A percentile compares a stretch with the other conserved stretches of the same genome.
Conservation (phyloP, 1,284 basidiomycete species). For the Retiboletus flavoniger region DNA sequence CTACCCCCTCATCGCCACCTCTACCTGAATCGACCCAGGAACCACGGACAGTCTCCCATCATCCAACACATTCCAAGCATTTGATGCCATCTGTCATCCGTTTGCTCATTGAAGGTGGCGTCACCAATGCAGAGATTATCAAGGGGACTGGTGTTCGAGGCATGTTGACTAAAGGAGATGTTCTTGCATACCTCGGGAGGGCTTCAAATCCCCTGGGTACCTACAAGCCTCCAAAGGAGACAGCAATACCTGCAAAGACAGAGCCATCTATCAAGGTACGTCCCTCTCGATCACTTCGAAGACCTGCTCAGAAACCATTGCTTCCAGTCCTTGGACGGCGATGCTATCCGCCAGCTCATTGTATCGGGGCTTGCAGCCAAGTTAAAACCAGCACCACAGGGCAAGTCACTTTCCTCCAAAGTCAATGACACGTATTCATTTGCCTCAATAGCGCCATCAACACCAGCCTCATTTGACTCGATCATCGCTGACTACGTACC, state of each 20-base stretch:
- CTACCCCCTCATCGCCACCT: constrained; percentile 33
- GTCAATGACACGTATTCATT: constrained; percentile 1
- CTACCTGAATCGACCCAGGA: constrained; percentile 23
- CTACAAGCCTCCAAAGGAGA: constrained; percentile 48
- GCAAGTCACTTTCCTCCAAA: constrained; percentile 37
- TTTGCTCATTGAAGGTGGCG: constrained; percentile 58
- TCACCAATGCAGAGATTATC: constrained; percentile 57
- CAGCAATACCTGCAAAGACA: constrained; percentile 38
- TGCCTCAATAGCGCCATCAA: constrained; percentile 36
- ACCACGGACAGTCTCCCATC: constrained; percentile 23
- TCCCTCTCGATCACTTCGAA: constrained; percentile 10
- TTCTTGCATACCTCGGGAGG: constrained; percentile 77
- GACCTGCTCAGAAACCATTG: constrained; percentile 39
- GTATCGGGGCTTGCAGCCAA: constrained; percentile 65
- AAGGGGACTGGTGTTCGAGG: constrained; percentile 81
- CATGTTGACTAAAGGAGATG: constrained; percentile 90
- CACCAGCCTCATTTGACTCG: constrained; percentile 60
- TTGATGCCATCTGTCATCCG: constrained; percentile 79
- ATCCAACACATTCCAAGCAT: constrained; percentile 56
- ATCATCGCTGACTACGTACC: constrained; percentile 70
- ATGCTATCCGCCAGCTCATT: constrained; percentile 69
- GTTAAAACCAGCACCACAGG: constrained; percentile 51
- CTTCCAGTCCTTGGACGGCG: constrained; percentile 61
- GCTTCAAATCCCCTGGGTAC: constrained; percentile 79
- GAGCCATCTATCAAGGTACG: constrained; percentile 12